These are phyloP conservation scores for Populus davidiana DNA, from an alignment of 345 rosid species.

Conservation along the genomic window DNA sequence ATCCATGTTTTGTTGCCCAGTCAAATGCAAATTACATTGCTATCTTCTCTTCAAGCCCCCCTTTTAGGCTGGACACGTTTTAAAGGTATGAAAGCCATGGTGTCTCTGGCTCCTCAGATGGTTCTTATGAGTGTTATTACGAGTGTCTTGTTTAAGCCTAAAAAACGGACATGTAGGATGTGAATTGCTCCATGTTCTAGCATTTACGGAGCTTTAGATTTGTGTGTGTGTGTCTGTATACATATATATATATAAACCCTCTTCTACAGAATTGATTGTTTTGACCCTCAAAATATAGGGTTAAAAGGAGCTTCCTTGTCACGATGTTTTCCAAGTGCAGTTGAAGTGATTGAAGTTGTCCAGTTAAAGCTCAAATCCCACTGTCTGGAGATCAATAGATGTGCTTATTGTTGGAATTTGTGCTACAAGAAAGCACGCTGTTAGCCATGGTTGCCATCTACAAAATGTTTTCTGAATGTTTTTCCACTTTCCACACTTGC, in stretches of 20 bases:
- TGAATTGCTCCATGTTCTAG: background rate
- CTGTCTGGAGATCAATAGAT: background rate
- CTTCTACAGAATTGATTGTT: no score
- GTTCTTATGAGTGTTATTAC: slow-evolving; percentile 25
- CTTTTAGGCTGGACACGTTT: slow-evolving; percentile 81
- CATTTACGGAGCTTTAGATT: background rate
- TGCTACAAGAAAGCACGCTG: background rate
- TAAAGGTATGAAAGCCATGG: slow-evolving; percentile 67
- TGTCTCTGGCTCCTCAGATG: slow-evolving; percentile 78
- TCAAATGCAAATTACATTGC: no score
- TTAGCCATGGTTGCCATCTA: background rate
- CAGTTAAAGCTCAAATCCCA: background rate
- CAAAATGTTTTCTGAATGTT: background rate
- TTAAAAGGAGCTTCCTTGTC: background rate
- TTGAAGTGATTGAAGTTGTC: background rate
- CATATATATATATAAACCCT: no score
- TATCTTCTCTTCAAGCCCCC: slow-evolving; percentile 26
- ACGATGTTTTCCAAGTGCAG: background rate
- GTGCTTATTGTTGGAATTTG: background rate
- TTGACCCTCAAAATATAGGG: background rate
- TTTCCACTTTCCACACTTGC: background rate
- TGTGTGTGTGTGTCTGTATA: no score
- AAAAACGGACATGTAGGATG: background rate
- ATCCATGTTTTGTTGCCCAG: no score
- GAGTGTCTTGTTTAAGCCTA: background rate